Conservation (phyloP, 192 early-diverging fungal genomes). For the Phycomyces blakesleeanus region DNA sequence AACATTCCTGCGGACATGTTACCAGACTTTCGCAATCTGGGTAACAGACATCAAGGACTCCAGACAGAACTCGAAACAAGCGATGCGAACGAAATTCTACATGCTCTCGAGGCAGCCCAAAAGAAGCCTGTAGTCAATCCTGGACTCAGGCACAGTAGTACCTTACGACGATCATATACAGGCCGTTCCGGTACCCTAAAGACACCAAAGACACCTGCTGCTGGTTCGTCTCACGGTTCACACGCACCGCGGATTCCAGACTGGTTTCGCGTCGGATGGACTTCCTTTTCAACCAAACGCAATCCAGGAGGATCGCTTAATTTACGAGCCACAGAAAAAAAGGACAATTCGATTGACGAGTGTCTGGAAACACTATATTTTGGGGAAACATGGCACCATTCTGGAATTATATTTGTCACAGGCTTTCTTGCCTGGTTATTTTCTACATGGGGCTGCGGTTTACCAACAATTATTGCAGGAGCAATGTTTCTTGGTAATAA, state of each 20-base stretch:
- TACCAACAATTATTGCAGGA: neutral
- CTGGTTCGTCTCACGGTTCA: neutral
- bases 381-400: constrained; percentile 15
- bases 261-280: constrained; percentile 26
- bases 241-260: constrained; percentile 15
- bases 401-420: constrained; percentile 13
- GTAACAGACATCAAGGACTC: constrained; percentile 14
- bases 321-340: constrained; percentile 17
- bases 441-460: neutral
- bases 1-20: constrained; percentile 5
- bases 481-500: constrained; percentile 7
- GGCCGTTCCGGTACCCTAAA: neutral
- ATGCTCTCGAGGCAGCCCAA: constrained; percentile 15
- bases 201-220: neutral
- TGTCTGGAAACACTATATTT: neutral
- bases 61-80: constrained; percentile 20
- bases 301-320: constrained; percentile 27
- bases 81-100: constrained; percentile 21
- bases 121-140: constrained; percentile 3
- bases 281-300: constrained; percentile 15
- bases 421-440: constrained; percentile 10
- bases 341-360: neutral
- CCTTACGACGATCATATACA: neutral
- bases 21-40: constrained; percentile 21
- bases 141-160: neutral